phyloP scores from a whole-genome alignment of 2,329 filamentous ascomycete species.

The Lizonia empirigonia region DNA sequence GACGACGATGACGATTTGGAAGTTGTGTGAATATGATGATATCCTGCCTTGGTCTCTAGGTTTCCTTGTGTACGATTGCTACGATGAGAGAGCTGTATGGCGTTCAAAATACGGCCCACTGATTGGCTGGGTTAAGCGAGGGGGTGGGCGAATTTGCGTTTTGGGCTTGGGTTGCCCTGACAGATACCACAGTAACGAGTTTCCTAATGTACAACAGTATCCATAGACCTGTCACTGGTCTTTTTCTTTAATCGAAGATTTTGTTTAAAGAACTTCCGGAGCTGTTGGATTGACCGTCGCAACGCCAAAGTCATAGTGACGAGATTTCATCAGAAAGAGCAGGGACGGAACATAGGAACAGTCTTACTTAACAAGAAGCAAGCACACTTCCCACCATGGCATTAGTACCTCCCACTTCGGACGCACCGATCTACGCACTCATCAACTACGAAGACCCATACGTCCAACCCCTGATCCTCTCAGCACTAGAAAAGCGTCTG shows the following conservation, averaged over 20 bases:
- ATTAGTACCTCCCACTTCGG: neutral
- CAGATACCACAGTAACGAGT: slow-evolving; percentile 23
- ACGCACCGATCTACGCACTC: slow-evolving; percentile 67
- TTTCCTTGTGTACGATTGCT: slow-evolving; percentile 7
- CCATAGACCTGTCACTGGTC: slow-evolving; percentile 12
- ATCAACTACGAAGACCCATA: slow-evolving; percentile 87
- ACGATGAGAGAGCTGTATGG: slow-evolving; percentile 19
- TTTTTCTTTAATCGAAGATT: slow-evolving; percentile 7
- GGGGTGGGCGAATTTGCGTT: slow-evolving; percentile 19
- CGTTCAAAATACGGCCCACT: slow-evolving; percentile 27
- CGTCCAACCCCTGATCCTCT: slow-evolving; percentile 82
- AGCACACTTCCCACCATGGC: slow-evolving; percentile 21
- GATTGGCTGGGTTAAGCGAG: slow-evolving; percentile 45
- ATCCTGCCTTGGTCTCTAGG: slow-evolving; percentile 4
- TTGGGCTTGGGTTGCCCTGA: slow-evolving; percentile 15
- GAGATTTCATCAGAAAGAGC: slow-evolving; percentile 1
- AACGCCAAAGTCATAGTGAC: too few relatives aligned
- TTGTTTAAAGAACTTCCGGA: too few relatives aligned
- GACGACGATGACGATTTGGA: slow-evolving; percentile 57
- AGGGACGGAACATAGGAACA: too few relatives aligned
- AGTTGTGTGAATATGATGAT: slow-evolving; percentile 49
- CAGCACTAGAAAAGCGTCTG: slow-evolving; percentile 69
- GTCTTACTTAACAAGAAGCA: too few relatives aligned
- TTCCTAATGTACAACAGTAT: slow-evolving; percentile 22
- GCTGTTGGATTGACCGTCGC: neutral